Base-by-base conservation (phyloP, 768 basidiomycete genomes). In the Mycena maculata region DNA sequence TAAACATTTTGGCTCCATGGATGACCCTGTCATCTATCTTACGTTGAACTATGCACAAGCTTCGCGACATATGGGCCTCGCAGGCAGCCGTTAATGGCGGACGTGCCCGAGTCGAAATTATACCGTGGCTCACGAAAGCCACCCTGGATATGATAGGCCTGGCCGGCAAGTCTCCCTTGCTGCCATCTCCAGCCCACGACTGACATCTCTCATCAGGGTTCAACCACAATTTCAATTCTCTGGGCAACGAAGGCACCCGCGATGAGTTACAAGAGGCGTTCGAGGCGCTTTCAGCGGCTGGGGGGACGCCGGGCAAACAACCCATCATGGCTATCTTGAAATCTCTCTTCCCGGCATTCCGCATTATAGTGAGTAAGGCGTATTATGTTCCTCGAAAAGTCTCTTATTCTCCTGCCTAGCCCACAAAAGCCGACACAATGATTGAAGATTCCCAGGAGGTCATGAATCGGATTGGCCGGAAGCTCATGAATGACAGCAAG, bases 141-240 rank as follows among this genome's bases (percentile, higher is more conserved):
- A 89, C 88, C 12, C 77, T 90, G 13, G 89, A 89, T 60, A 83
- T 87, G 55, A 89, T 91, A 58, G 88, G 88, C n/a, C 76, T 86
- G 47, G 85, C 72, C 78, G 84, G 87, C 22, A 83, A 79, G 60
- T 87, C 86, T n/a, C n/a, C 18, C 22, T 18, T 13, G 25, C 42
- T 55, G 22, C 9, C 67, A 72, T 77, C 18, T 84, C 85, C 85
- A 30, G 72, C 77, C 15, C 60, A 22, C 71, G 76, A 71, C 38
- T 0, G 2, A 15, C 20, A 18, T 22, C 42, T n/a, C 22, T n/a
- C n/a, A n/a, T n/a, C 1, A 72, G 69, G 60, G 20, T 72, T 66
- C 65, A 71, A 53, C 39, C 69, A 72, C 59, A 55, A 60, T 20
- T 65, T 69, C 44, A 56, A 66, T 31, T 57, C 67, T n/a, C 65